Conservation (phyloP, 495 filamentous ascomycete genomes). For the Penicillium pancosmium region DNA sequence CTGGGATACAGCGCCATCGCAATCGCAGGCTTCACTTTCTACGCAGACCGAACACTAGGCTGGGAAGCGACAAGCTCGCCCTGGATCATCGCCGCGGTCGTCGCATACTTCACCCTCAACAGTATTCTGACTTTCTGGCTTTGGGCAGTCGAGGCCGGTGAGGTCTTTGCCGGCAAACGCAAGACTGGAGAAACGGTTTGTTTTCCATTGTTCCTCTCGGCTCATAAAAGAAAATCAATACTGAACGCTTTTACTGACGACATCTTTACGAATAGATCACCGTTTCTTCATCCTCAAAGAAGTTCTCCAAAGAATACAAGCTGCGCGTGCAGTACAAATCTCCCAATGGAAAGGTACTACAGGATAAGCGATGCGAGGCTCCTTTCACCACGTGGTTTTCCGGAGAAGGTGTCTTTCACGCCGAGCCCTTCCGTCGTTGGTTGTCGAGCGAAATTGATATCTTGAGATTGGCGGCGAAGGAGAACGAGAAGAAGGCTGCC, state of each 20-base stretch:
- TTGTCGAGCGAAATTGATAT: slow-evolving; percentile 69
- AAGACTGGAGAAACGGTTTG: slow-evolving; percentile 58
- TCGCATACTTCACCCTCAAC: slow-evolving; percentile 80
- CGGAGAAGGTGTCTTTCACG: slow-evolving; percentile 75
- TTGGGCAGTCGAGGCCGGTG: slow-evolving; percentile 77
- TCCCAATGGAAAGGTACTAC: slow-evolving; percentile 42
- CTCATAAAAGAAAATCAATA: too few relatives aligned
- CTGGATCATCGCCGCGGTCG: slow-evolving; percentile 73
- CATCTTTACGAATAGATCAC: slow-evolving; percentile 53
- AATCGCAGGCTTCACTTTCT: slow-evolving; percentile 80
- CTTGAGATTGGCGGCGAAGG: slow-evolving; percentile 68
- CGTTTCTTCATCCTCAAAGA: slow-evolving; percentile 68
- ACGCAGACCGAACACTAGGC: slow-evolving; percentile 85
- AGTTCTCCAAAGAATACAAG: slow-evolving; percentile 78
- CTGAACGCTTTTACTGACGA: slow-evolving; percentile 4
- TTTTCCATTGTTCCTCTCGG: background rate
- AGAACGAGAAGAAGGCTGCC: slow-evolving; percentile 49
- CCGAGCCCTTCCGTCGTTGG: slow-evolving; percentile 81
- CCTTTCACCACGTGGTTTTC: slow-evolving; percentile 90
- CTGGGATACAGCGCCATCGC: slow-evolving; percentile 82
- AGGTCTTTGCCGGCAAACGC: slow-evolving; percentile 72
- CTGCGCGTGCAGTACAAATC: slow-evolving; percentile 63
- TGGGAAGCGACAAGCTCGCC: slow-evolving; percentile 79
- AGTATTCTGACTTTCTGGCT: slow-evolving; percentile 82
- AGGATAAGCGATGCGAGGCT: slow-evolving; percentile 58